Evolutionary conservation across 306 rosid species (phyloP), one percentile per base, ranked within the genome.

Genomic region (Cicer chorassanicum): DNA sequence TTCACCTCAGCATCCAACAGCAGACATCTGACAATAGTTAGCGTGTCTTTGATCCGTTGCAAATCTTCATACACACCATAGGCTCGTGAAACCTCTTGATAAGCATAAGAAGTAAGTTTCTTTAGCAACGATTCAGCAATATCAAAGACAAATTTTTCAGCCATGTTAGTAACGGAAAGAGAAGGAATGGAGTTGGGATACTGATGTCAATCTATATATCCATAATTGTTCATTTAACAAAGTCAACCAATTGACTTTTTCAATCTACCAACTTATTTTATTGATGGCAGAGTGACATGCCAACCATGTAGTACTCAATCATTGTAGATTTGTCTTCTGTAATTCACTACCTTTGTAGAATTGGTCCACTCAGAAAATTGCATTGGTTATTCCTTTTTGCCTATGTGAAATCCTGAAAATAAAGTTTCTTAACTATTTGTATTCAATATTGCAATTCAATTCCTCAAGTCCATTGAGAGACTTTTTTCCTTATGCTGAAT

Each of bases 1-100:
- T 61, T 61, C 11, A 5, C 4, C 43, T 62, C 67, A n/a, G 46
- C 67, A 62, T 62, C 67, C 67, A 62, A 38, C 43, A 57, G 3
- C 7, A 57, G 0, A 57, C 15, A 1, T 0, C 1, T 60, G 66
- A 60, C 8, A 6, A 60, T 60, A 2, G 65, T 5, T 4, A 59
- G 6, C 0, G 61, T 59, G 9, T 59, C 65, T 59, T 59, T 29
- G 16, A 64, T 3, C 16, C 53, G 6, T 48, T 48, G 53, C 2
- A 48, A 6, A 10, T 48, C 15, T 4, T 48, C 15, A 12, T 48
- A 10, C 14, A 48, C 15, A 48, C 15, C 53, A 9, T 44, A 44
- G 48, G 12, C 48, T 9, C 13, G 48, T 1, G 15, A 48, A 13
- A 6, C 53, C 1, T 48, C 9, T 48, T 48, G 6, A 48, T 48